A percentile compares a stretch with the other conserved stretches of the same genome.
phyloP scores from a whole-genome alignment of 2,329 filamentous ascomycete genomes.

The Graphilbum fragrans region DNA sequence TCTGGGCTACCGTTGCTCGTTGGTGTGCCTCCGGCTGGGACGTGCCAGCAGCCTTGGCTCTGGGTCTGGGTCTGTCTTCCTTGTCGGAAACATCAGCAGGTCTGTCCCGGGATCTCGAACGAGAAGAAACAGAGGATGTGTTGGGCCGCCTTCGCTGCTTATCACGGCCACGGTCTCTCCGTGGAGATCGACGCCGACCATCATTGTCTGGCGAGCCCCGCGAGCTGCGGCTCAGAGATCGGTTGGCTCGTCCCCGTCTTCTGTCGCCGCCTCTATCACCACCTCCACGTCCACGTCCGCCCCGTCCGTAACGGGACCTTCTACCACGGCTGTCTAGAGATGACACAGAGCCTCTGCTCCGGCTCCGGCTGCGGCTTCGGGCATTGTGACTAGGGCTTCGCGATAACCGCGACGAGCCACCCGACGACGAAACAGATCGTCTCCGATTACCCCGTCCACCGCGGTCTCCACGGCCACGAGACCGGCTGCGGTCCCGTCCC shows the following conservation, averaged over 20 bases:
- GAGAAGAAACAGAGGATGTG: slow-evolving; percentile 39
- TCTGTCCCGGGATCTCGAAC: slow-evolving; percentile 35
- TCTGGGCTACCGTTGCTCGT: not conserved
- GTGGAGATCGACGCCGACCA: not conserved
- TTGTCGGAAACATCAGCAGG: slow-evolving; percentile 44
- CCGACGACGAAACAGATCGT: not conserved
- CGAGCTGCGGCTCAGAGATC: no score
- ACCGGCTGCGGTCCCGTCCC: slow-evolving; percentile 18
- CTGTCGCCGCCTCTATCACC: not conserved
- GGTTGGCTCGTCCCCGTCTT: not conserved
- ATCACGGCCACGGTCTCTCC: slow-evolving; percentile 1
- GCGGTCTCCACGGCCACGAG: not conserved
- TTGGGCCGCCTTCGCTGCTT: slow-evolving; percentile 29
- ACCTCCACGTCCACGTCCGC: not conserved
- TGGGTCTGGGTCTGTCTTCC: slow-evolving; percentile 26
- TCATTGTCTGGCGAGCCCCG: not conserved
- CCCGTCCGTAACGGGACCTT: not conserved
- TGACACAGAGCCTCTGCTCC: slow-evolving; percentile 13
- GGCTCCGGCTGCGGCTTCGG: slow-evolving; percentile 4
- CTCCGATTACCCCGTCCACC: not conserved
- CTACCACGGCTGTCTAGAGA: not conserved
- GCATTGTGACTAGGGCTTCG: not conserved
- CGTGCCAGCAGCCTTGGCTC: not conserved
- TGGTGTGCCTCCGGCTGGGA: not conserved
- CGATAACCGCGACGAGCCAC: no score